phyloP scores from a whole-genome alignment of 768 basidiomycete genomes.

The Dictyophora rubrovolvata region DNA sequence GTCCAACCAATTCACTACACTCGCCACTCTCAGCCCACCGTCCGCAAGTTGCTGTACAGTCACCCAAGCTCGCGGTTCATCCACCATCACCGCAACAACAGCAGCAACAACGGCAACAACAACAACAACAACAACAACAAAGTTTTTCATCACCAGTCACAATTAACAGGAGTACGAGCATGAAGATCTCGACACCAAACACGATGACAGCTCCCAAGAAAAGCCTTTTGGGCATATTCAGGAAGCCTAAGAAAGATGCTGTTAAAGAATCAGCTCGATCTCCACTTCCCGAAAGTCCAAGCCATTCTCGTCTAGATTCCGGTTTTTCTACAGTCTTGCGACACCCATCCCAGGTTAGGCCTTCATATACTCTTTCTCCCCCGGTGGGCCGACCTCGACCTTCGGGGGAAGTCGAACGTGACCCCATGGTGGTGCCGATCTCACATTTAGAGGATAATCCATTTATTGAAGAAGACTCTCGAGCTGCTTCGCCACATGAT shows the following conservation, averaged over 20 bases:
- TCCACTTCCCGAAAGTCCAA: constrained; percentile 21
- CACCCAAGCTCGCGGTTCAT: background rate
- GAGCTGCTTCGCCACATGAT: constrained; percentile 24
- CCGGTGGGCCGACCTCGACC: constrained; percentile 13
- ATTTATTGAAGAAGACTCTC: constrained; percentile 19
- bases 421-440: constrained; percentile 18
- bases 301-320: constrained; percentile 23
- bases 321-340: constrained; percentile 25
- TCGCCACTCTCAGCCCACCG: background rate
- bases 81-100: background rate
- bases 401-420: background rate
- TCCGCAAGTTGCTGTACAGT: background rate
- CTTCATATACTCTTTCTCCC: constrained; percentile 14
- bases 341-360: constrained; percentile 19
- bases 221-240: constrained; percentile 75
- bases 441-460: constrained; percentile 23
- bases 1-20: background rate
- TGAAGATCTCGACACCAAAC: constrained; percentile 46
- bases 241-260: constrained; percentile 22
- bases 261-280: constrained; percentile 19
- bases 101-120: background rate
- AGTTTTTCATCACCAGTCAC: constrained; percentile 31
- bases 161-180: constrained; percentile 48
- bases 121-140: constrained; percentile 19
- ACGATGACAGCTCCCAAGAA: constrained; percentile 66